These are phyloP conservation scores for Pythium sp. DNA, from an alignment of 352 stramenopile genomes.

Conservation along the genomic window DNA sequence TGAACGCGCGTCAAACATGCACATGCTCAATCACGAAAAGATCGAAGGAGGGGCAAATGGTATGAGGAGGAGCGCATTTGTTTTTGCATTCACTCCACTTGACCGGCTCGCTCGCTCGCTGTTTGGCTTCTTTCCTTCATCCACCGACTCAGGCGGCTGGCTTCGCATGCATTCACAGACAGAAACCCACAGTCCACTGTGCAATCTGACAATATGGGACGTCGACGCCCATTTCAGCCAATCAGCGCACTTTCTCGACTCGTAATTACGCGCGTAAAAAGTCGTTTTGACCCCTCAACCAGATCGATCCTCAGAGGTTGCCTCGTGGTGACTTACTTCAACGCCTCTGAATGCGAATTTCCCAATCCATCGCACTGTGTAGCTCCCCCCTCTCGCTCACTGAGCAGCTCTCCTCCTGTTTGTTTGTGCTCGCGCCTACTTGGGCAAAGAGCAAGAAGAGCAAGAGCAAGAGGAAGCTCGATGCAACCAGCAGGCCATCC, in stretches of 20 bases:
- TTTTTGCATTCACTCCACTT: slow-evolving; percentile 10
- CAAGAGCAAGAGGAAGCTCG: neutral
- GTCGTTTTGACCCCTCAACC: slow-evolving; percentile 3
- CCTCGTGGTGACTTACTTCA: slow-evolving; percentile 16
- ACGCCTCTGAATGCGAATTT: slow-evolving; percentile 16
- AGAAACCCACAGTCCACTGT: neutral
- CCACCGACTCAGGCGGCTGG: neutral
- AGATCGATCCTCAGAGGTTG: slow-evolving; percentile 13
- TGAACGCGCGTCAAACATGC: neutral
- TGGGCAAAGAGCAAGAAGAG: neutral
- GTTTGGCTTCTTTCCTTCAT: neutral
- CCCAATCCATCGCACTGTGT: neutral
- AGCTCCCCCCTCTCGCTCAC: slow-evolving; percentile 3
- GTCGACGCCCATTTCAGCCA: slow-evolving; percentile 29
- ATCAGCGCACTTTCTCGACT: slow-evolving; percentile 19
- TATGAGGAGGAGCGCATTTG: slow-evolving; percentile 5
- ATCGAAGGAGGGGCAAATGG: neutral
- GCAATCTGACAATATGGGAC: slow-evolving; percentile 14
- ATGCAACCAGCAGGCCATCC: neutral
- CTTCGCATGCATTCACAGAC: slow-evolving; percentile 1
- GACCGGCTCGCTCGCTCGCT: neutral
- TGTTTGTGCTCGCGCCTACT: neutral
- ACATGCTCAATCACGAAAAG: neutral
- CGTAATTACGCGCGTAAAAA: slow-evolving; percentile 26
- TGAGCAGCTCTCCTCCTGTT: neutral